A percentile compares a stretch with the other conserved stretches of the same genome.
phyloP scores from a whole-genome alignment of 1,284 basidiomycete genomes.

The Hortiboletus rubellus region DNA sequence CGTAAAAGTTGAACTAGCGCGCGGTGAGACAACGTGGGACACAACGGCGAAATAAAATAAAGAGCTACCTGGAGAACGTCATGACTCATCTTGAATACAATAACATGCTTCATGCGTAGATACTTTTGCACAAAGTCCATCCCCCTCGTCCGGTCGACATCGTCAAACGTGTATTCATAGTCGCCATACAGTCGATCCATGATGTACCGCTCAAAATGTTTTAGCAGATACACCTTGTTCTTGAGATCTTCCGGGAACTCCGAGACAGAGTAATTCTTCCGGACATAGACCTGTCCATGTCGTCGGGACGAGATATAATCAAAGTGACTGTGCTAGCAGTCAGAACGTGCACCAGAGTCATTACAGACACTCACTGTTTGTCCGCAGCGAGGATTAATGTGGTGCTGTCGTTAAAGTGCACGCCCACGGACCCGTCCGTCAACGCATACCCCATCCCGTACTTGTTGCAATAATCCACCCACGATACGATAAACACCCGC shows the following conservation, averaged over 20 bases:
- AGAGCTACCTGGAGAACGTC: constrained; percentile 83
- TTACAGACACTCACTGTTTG: constrained; percentile 59
- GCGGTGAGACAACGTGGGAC: not conserved
- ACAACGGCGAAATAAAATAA: not conserved
- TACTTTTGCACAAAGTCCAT: no score
- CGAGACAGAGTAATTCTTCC: constrained; percentile 52
- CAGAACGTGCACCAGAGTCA: not conserved
- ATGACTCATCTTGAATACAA: constrained; percentile 91
- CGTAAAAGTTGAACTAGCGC: constrained; percentile 93
- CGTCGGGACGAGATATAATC: constrained; percentile 76
- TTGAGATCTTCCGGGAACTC: constrained; percentile 76
- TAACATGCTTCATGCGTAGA: no score
- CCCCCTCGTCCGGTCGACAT: constrained; percentile 49
- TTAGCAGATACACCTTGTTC: constrained; percentile 86
- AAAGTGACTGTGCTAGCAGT: constrained; percentile 59
- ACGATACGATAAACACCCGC: no score
- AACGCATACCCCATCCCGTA: no score
- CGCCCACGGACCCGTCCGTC: constrained; percentile 26
- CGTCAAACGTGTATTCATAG: constrained; percentile 79
- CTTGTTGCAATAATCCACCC: no score
- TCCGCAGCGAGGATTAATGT: constrained; percentile 82
- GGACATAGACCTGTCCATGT: constrained; percentile 42
- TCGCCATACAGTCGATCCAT: constrained; percentile 82
- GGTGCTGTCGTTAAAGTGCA: constrained; percentile 85
- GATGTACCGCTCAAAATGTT: constrained; percentile 93